These are phyloP conservation scores for Cladobotryum mycophilum DNA, from an alignment of 2,329 filamentous ascomycete species.

Conservation along the genomic window DNA sequence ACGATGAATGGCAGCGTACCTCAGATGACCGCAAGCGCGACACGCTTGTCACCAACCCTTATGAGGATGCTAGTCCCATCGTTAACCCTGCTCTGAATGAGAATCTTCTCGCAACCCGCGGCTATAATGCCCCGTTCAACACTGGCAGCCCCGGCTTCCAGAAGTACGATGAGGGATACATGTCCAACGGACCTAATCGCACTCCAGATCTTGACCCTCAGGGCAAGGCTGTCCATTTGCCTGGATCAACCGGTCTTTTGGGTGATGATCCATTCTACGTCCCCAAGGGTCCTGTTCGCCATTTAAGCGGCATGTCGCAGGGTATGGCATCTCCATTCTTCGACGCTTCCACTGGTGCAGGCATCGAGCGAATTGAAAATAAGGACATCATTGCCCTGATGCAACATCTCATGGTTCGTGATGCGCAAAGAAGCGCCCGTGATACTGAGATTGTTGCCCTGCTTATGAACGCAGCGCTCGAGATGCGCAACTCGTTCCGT, in stretches of 20 bases:
- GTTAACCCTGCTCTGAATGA: constrained; percentile 48
- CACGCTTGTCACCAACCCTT: constrained; percentile 61
- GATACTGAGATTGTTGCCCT: constrained; percentile 96
- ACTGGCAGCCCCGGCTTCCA: constrained; percentile 52
- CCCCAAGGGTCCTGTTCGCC: constrained; percentile 52
- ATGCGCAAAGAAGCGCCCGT: constrained; percentile 90
- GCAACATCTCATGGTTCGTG: constrained; percentile 96
- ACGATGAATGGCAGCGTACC: constrained; percentile 58
- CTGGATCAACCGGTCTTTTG: constrained; percentile 44
- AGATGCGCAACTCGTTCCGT: constrained; percentile 95
- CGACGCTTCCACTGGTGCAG: constrained; percentile 79
- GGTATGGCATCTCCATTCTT: constrained; percentile 87
- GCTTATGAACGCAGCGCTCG: constrained; percentile 84
- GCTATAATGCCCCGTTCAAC: constrained; percentile 41
- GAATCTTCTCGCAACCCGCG: constrained; percentile 37
- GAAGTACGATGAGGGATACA: constrained; percentile 82
- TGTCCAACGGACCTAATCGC: constrained; percentile 62
- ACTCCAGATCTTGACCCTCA: constrained; percentile 47
- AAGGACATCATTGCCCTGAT: constrained; percentile 96
- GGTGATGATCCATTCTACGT: constrained; percentile 58
- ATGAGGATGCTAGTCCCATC: constrained; percentile 58
- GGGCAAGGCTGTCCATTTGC: constrained; percentile 50
- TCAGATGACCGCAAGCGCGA: constrained; percentile 59
- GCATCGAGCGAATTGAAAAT: constrained; percentile 86
- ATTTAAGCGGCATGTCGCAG: constrained; percentile 85